These are phyloP conservation scores for Fusarium coicis DNA, from an alignment of 2,329 filamentous ascomycete genomes.

Conservation along the genomic window DNA sequence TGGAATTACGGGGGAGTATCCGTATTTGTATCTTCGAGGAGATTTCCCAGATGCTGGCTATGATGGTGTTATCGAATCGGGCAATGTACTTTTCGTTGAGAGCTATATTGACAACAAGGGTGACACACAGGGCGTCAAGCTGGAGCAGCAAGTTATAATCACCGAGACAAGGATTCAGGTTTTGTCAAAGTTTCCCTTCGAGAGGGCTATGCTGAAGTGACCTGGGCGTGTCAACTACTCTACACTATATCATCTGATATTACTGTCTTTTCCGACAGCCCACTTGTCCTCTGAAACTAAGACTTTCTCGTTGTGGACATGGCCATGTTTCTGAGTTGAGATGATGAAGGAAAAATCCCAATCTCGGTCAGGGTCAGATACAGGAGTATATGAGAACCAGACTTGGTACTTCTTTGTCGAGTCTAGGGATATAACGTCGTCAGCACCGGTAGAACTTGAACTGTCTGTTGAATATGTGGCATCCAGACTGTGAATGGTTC, in stretches of 20 bases:
- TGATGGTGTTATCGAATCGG: slow-evolving; percentile 6
- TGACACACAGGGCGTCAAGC: slow-evolving; percentile 4
- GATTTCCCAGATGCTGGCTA: slow-evolving; percentile 5
- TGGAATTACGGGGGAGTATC: slow-evolving; percentile 5
- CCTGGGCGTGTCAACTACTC: neutral
- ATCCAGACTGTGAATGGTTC: neutral
- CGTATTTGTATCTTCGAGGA: neutral
- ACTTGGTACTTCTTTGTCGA: too few species aligned
- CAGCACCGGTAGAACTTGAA: neutral
- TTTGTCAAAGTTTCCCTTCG: neutral
- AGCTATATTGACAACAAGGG: slow-evolving; percentile 8
- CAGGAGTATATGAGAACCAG: too few species aligned
- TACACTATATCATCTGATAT: neutral
- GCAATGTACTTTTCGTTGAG: slow-evolving; percentile 1
- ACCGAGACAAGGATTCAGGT: neutral
- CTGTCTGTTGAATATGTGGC: neutral
- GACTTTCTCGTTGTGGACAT: neutral
- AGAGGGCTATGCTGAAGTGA: neutral
- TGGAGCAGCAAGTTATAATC: slow-evolving; percentile 14
- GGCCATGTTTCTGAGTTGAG: neutral
- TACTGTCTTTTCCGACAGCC: neutral
- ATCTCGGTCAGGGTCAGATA: too few species aligned
- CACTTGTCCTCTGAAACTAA: neutral
- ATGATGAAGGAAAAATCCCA: neutral
- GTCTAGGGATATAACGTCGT: too few species aligned